Evolutionary conservation across 1,139 yeast genomes (phyloP), one percentile per base, ranked within the genome.

Genomic region (Pichia sp.): DNA sequence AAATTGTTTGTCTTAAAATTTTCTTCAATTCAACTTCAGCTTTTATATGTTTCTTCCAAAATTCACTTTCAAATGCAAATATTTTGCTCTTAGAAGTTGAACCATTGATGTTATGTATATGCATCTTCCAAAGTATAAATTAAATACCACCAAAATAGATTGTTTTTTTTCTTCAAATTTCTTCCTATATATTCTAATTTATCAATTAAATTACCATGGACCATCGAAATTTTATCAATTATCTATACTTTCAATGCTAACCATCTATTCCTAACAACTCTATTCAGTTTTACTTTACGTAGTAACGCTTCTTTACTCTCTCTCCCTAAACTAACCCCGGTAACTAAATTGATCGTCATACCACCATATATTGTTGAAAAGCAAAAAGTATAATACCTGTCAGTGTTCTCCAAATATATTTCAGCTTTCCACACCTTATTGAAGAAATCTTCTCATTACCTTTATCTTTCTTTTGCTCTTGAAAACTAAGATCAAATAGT

Each of bases 101-200:
- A n/a, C 10, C 56, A 59, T 20, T 59, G 61, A 41, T 66, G 69
- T 3, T 69, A 60, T 3, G 20, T 30, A 17, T 14, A n/a, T n/a
- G n/a, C n/a, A n/a, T n/a, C 32, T 14, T 26, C 30, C 93, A 82
- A 34, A 84, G 72, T 28, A 88, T 74, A 10, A 88, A 53, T 53
- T 88, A 96, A 30, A 88, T 82, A 0, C 96, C 96, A 14, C 96
- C 96, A 67, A 88, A 88, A 0, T n/a, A 96, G 95, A 31, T 45
- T 40, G 4, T 33, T 30, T 43, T 61, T 69, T 28, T 66, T 67
- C 31, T 86, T 63, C 6, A 86, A 45, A 11, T 57, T 62, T 48
- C 74, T 69, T 0, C 86, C 95, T 36, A 88, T 69, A 14, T 57
- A 63, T 51, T 85, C 79, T 38, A 88, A 63, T 51, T 83, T 83